A percentile compares a stretch with the other conserved stretches of the same genome.
These are phyloP conservation scores for Sclerotinia trifoliorum DNA, from an alignment of 2,329 filamentous ascomycete genomes.

Conservation along the genomic window DNA sequence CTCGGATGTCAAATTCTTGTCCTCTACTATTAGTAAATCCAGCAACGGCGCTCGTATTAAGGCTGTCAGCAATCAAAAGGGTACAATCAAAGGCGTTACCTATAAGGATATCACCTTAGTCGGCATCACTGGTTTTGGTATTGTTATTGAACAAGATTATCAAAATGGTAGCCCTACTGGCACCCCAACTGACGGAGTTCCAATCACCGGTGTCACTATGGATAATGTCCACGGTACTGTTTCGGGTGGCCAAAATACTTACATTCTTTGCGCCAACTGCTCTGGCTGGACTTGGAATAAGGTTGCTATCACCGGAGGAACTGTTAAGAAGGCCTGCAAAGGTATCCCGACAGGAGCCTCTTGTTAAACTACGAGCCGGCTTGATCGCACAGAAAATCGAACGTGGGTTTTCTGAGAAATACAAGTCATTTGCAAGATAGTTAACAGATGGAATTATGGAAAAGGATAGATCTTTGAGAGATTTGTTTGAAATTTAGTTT, in stretches of 20 bases:
- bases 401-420: too few species aligned
- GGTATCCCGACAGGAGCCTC: slow-evolving; percentile 39
- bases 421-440: too few species aligned
- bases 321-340: slow-evolving; percentile 43
- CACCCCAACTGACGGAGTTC: slow-evolving; percentile 43
- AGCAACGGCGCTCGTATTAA: slow-evolving; percentile 50
- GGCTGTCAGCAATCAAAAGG: slow-evolving; percentile 40
- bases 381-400: not conserved
- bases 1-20: slow-evolving; percentile 49
- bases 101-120: slow-evolving; percentile 53
- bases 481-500: too few species aligned
- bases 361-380: slow-evolving; percentile 25
- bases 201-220: slow-evolving; percentile 51
- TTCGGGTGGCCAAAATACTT: slow-evolving; percentile 44
- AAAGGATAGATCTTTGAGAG: too few species aligned
- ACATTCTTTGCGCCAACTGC: slow-evolving; percentile 55
- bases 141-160: slow-evolving; percentile 59
- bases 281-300: slow-evolving; percentile 55
- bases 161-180: slow-evolving; percentile 34
- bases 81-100: slow-evolving; percentile 49
- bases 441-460: too few species aligned
- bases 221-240: slow-evolving; percentile 47
- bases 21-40: slow-evolving; percentile 49
- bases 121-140: slow-evolving; percentile 46
- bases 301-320: slow-evolving; percentile 52